phyloP scores from a whole-genome alignment of 441 rosid species.

The Rhodomyrtus psidioides region DNA sequence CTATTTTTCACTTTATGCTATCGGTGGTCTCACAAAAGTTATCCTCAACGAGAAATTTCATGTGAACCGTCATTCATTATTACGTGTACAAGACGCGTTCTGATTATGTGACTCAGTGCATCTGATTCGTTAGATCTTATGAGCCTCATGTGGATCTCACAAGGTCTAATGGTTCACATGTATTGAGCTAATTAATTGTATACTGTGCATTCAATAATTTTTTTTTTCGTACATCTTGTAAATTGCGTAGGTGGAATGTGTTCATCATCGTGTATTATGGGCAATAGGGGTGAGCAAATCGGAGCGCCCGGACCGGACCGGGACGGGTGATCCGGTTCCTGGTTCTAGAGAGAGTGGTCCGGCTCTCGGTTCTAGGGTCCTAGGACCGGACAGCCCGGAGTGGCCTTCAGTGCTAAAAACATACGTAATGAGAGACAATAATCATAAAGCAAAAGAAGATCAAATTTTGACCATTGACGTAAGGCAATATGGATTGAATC shows the following conservation, averaged over 20 bases:
- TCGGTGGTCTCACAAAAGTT: not conserved
- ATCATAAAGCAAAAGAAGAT: no score
- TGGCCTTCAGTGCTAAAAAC: no score
- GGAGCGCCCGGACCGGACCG: no score
- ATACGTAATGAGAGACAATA: no score
- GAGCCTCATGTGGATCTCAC: not conserved
- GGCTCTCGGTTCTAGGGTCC: no score
- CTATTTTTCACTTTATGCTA: not conserved
- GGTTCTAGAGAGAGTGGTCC: no score
- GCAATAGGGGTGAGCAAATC: no score
- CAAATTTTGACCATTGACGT: no score
- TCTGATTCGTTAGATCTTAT: not conserved
- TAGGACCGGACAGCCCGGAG: no score
- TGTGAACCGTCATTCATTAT: not conserved
- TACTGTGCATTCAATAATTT: not conserved
- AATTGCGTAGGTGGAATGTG: not conserved
- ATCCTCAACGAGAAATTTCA: not conserved
- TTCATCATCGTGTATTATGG: not conserved
- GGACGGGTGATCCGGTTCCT: no score
- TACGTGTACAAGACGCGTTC: rapidly evolving
- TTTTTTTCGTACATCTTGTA: not conserved
- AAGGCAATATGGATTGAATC: no score
- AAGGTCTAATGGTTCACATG: not conserved
- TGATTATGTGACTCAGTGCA: not conserved
- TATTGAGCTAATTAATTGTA: not conserved